Percentiles rank a stretch among this genome's conserved stretches.
Evolutionary conservation across 2,329 filamentous ascomycete species (phyloP).

Genomic region (Aspergillus eucalypticola): DNA sequence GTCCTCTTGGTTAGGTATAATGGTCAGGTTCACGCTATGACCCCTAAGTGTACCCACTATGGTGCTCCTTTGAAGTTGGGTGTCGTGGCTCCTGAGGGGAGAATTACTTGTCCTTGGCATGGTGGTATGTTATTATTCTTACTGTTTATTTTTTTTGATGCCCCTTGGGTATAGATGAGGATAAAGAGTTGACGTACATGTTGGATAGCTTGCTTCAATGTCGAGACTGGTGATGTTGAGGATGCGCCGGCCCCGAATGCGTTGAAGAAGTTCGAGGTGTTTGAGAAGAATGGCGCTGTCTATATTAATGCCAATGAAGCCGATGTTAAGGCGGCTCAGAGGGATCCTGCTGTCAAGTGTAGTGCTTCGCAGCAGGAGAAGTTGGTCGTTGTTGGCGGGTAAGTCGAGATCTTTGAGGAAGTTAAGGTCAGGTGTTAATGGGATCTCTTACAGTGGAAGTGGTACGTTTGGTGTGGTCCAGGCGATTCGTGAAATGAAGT

Average conservation of each 20-base stretch:
- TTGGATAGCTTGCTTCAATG: constrained; percentile 82
- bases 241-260: constrained; percentile 88
- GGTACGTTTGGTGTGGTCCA: constrained; percentile 81
- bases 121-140: constrained; percentile 64
- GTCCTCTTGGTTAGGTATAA: constrained; percentile 80
- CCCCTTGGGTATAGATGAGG: background rate
- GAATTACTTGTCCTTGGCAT: constrained; percentile 94
- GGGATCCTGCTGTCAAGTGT: constrained; percentile 74
- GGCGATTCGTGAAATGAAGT: constrained; percentile 78
- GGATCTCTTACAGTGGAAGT: constrained; percentile 61
- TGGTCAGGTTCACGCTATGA: constrained; percentile 75
- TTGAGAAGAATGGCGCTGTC: constrained; percentile 77
- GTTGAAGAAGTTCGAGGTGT: constrained; percentile 77
- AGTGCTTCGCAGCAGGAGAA: constrained; percentile 57
- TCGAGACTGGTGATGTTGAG: constrained; percentile 87
- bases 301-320: constrained; percentile 81
- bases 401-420: constrained; percentile 22
- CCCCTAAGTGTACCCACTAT: constrained; percentile 85
- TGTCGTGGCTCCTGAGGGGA: constrained; percentile 76
- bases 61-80: constrained; percentile 87
- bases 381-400: constrained; percentile 79
- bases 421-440: background rate
- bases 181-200: background rate
- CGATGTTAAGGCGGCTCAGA: constrained; percentile 72
- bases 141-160: background rate